Evolutionary conservation across 441 rosid species (phyloP), one percentile per base, ranked within the genome.

Genomic region (Geranium incanum): DNA sequence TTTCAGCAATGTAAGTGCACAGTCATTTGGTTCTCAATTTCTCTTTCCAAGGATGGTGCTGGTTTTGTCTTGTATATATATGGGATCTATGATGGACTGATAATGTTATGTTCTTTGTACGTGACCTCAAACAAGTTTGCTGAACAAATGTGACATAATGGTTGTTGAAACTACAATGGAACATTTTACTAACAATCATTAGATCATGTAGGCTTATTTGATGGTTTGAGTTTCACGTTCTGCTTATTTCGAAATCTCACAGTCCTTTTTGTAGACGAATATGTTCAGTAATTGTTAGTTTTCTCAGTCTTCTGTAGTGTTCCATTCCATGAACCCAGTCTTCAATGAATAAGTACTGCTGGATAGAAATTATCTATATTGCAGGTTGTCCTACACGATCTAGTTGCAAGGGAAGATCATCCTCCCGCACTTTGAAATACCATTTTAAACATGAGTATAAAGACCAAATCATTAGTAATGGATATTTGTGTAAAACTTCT

Each of bases 1-100:
- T 76, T 91, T 91, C 69, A 81, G 48, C 67, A 84, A 88, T 76
- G 96, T 88, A 81, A 78, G 97, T 76, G 41, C 43, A 2, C 3
- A 28, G 33, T 28, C 33, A 43, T 11, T 57, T 50, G 48, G 0
- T 52, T 67, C 11, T 23, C 9, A 1, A 4, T 64, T 23, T 66
- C 43, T 11, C 48, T 36, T 41, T 8, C 5, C 57, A 48, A 48
- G 57, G 57, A 7, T 66, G 41, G 12, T 48, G 1, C 4, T 6
- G 0, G 63, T 18, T 45, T 48, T 64, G 48, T 75, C 28, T 52
- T 48, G 16, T 18, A 43, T 13, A 23, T 28, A 8, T 18, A 16
- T 21, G 39, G 6, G n/a, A 57, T 19, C 33, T 12, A 48, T 13
- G n/a, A 48, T 48, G 9, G 57, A 39, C 43, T 9, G 57, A 45